Base-by-base conservation (phyloP, 1,284 basidiomycete genomes). In the Xanthoconium separans region DNA sequence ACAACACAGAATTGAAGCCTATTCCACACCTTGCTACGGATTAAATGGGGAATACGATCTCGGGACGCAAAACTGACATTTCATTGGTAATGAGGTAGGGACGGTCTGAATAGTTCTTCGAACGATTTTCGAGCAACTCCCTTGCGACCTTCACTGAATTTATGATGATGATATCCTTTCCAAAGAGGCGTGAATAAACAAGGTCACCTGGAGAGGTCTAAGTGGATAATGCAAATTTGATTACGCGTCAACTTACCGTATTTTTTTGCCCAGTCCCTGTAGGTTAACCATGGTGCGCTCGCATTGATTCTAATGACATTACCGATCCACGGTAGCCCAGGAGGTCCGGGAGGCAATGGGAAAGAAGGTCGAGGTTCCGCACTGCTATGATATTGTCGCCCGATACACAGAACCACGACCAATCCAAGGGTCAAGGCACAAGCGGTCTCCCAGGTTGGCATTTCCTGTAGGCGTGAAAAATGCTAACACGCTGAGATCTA, bases 301-400 rank as follows among this genome's bases (percentile, higher is more conserved):
- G 24, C 13, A 16, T 56, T 31, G 20, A 49, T 49, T 9, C 53
- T 53, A 2, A 49, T 24, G 10, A 55, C 22, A 3, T 54, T 55
- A 12, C 54, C 54, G 13, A 55, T 10, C 44, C 44, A 55, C 11
- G 54, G 54, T 9, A 56, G 20, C 3, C 54, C 54, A 7, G 37
- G 43, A 27, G 54, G 53, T 3, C 53, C 53, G 27, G 54, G 54
- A n/a, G 54, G 54, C 7, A 56, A 24, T 7, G 46, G 53, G n/a
- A 12, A 37, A 10, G 31, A 39, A 34, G 16, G 4, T 27, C 16
- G 37, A 4, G 6, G 1, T 18, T 39, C 12, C 20, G 9, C 8
- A 37, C 12, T 20, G 2, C 16, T 22, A 10, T 18, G 18, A 22
- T 20, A 42, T 22, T 12, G 47, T 12, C n/a, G 18, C 16, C 47